These are phyloP conservation scores for Aspergillus fumigatiaffinis DNA, from an alignment of 2,329 filamentous ascomycete genomes.

Conservation along the genomic window DNA sequence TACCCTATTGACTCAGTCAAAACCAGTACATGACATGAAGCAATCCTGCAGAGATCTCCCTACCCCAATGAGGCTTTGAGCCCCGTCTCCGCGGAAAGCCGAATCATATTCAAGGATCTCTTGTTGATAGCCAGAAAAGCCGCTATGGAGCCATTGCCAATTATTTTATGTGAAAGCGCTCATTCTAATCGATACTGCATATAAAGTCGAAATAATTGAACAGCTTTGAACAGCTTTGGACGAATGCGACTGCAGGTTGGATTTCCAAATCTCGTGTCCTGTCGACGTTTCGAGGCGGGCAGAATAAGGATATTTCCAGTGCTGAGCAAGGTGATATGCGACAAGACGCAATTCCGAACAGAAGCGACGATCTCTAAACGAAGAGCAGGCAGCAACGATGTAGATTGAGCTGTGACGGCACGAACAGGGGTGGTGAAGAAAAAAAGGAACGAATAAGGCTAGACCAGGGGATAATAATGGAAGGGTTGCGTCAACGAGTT, in stretches of 20 bases:
- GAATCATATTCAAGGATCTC: conserved; percentile 22
- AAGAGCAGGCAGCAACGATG: background rate
- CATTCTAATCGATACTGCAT: background rate
- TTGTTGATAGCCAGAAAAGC: conserved; percentile 2
- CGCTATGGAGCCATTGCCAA: conserved; percentile 8
- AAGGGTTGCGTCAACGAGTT: conserved; percentile 18
- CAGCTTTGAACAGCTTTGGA: background rate
- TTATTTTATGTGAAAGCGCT: background rate
- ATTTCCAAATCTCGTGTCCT: background rate
- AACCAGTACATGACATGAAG: background rate
- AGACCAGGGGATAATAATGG: background rate
- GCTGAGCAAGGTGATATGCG: background rate
- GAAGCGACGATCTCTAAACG: background rate
- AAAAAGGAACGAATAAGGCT: background rate
- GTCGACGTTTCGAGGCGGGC: background rate
- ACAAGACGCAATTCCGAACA: background rate
- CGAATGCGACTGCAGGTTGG: background rate
- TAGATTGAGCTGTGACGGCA: background rate
- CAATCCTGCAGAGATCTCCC: conserved; percentile 6
- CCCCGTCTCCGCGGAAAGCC: conserved; percentile 27
- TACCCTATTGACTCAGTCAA: conserved; percentile 22
- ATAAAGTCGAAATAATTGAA: background rate
- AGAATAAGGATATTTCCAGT: background rate
- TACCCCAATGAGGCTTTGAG: conserved; percentile 33
- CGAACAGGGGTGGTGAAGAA: background rate